Evolutionary conservation across 225 moss, liverwort and hornwort genomes (phyloP), one percentile per base, ranked within the genome.

Genomic region (Takakia lepidozioides): DNA sequence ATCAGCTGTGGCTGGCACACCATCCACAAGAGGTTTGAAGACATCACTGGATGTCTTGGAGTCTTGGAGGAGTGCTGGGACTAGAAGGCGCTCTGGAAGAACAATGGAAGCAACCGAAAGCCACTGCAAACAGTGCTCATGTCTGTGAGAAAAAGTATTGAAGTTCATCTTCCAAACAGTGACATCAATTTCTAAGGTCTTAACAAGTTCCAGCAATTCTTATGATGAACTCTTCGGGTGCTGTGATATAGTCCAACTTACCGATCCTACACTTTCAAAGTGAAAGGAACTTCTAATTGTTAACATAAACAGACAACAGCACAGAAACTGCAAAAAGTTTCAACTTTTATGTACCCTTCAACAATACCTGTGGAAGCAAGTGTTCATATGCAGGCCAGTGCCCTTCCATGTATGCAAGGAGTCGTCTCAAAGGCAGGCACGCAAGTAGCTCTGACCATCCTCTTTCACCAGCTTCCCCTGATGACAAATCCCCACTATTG

Each of bases 351-450:
- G n/a, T n/a, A n/a, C n/a, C n/a, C n/a, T n/a, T n/a, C n/a, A n/a
- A n/a, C n/a, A n/a, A n/a, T n/a, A 98, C 98, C 98, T 91, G 91
- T 23, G 98, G 98, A 50, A 98, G 70, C 27, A 98, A 64, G 43
- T 87, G 70, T 51, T 98, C 91, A 64, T 91, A 98, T 24, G 83
- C 78, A 38, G 76, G 64, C 87, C 98, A 98, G 30, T 78, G 82
- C 57, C 64, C 71, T 74, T 91, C 91, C 91, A 98, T 98, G 52
- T 78, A 79, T 44, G 56, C 66, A n/a, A 87, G 54, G 23, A 98
- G 81, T 27, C 82, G 70, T 28, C 78, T 68, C 71, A 91, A 70
- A 10, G 98, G 98, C 44, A 91, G 74, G 54, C 79, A 74, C 36
- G 73, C 59, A 48, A 98, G 71, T 23, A 98, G 76, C 39, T 85